Conservation (phyloP, 495 filamentous ascomycete genomes). For the Hypoxylon lienhwacheense region DNA sequence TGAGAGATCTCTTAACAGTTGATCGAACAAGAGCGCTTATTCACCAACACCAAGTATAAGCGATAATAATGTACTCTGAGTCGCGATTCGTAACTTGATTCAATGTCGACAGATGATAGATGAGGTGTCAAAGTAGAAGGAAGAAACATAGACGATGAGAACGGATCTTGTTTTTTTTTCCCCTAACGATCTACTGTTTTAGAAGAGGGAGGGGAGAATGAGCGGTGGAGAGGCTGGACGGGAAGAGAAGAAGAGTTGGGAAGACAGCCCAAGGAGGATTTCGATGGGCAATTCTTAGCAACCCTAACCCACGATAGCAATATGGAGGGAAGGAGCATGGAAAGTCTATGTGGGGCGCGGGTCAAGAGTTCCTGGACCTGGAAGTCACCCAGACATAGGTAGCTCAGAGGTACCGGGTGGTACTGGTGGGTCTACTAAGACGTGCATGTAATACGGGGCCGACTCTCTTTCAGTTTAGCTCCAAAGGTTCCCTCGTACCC, state of each 20-base stretch:
- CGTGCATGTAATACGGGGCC: conserved; percentile 29
- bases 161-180: conserved; percentile 22
- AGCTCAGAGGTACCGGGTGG: conserved; percentile 27
- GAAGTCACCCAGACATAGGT: conserved; percentile 32
- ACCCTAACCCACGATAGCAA: conserved; percentile 42
- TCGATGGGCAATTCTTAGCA: conserved; percentile 39
- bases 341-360: conserved; percentile 38
- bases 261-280: conserved; percentile 40
- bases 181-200: conserved; percentile 10
- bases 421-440: conserved; percentile 26
- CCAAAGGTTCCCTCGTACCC: conserved; percentile 18
- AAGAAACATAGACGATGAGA: background rate
- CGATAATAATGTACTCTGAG: conserved; percentile 9
- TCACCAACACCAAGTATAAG: conserved; percentile 22
- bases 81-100: background rate
- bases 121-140: conserved; percentile 1
- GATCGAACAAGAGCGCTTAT: conserved; percentile 25
- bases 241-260: conserved; percentile 40
- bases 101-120: conserved; percentile 1
- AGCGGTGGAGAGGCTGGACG: conserved; percentile 41
- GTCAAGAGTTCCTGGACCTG: conserved; percentile 39
- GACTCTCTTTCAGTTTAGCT: conserved; percentile 21
- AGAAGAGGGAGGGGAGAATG: conserved; percentile 32
- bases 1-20: no score
- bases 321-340: conserved; percentile 37